Base-by-base conservation (phyloP, 768 basidiomycete species). In the Megacollybia marginata region DNA sequence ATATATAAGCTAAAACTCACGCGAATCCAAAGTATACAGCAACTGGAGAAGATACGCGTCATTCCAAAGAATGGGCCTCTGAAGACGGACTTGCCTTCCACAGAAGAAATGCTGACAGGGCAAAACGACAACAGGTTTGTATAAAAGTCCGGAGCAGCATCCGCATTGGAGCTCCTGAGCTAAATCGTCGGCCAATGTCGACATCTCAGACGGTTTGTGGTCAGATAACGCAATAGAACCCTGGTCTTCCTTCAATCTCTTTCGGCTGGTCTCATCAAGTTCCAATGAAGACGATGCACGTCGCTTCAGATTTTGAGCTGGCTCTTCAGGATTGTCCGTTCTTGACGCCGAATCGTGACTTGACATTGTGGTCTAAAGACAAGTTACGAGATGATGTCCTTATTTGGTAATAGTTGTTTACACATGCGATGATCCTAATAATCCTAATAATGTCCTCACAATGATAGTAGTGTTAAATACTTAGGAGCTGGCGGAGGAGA, bases 101-200 rank as follows among this genome's bases (percentile, higher is more conserved):
- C 90, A 92, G 62, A 91, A 92, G 73, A 87, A 90, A 72, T 92
- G 90, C 57, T 91, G 87, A 63, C 90, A 92, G 31, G 90, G 90
- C 33, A 77, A 73, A 47, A 92, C 86, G 28, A 90, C 69, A 13
- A 92, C 89, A 2, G 90, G 90, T 52, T 79, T 73, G 65, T 92
- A 90, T 51, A 87, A 82, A 40, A 92, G 72, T 51, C 80, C 89
- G 15, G 87, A 77, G 65, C 90, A 92, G 62, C 90, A 92, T 18
- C 87, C 90, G 57, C 90, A 92, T 55, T 88, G 83, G 36, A 92
- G 74, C 61, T 91, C 88, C 59, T 85, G 74, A 23, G 74, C 78
- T 48, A 90, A 66, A 55, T 84, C 78, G 38, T 84, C 80, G 19
- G 74, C 74, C 49, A 88, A 71, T 44, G 16, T 44, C 13, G 13